phyloP scores from a whole-genome alignment of 2,329 filamentous ascomycete genomes.

The Ploettnerulaceae sp. region DNA sequence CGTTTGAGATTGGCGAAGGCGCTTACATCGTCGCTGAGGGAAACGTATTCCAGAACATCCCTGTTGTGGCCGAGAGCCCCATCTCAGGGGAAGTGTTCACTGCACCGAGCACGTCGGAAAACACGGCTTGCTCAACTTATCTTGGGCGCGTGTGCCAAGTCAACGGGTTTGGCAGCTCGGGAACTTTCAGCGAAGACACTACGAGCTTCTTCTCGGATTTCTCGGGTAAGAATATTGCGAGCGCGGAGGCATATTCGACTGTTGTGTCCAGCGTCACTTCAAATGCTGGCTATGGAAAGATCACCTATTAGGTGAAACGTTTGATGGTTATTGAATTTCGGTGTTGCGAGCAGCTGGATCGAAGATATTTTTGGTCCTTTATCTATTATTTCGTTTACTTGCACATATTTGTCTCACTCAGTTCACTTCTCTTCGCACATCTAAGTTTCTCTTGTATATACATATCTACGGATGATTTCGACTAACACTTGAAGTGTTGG shows the following conservation, averaged over 20 bases:
- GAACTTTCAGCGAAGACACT: constrained; percentile 29
- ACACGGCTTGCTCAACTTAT: constrained; percentile 19
- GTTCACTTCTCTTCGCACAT: too few species aligned
- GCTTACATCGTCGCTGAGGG: constrained; percentile 40
- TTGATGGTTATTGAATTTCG: background rate
- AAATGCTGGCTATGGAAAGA: constrained; percentile 8
- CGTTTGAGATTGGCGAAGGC: constrained; percentile 38
- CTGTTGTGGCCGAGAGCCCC: constrained; percentile 28
- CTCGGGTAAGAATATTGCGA: constrained; percentile 30
- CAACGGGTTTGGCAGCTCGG: constrained; percentile 29
- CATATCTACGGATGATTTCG: too few species aligned
- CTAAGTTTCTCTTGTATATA: too few species aligned
- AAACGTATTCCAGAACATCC: constrained; percentile 42
- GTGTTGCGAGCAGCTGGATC: too few species aligned
- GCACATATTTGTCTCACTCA: too few species aligned
- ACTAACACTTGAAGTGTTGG: too few species aligned
- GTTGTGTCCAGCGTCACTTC: constrained; percentile 1
- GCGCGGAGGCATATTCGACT: constrained; percentile 20
- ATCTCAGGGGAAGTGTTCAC: constrained; percentile 21
- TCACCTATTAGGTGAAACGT: background rate
- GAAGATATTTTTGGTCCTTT: too few species aligned
- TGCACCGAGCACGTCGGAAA: constrained; percentile 20
- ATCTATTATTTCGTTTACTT: too few species aligned
- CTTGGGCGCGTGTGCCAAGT: constrained; percentile 23
- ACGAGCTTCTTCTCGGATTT: constrained; percentile 33